Percentiles rank a stretch among this genome's conserved stretches.
Evolutionary conservation across 139 green algal species (phyloP).

Genomic region (Limnomonas spitsbergensis): DNA sequence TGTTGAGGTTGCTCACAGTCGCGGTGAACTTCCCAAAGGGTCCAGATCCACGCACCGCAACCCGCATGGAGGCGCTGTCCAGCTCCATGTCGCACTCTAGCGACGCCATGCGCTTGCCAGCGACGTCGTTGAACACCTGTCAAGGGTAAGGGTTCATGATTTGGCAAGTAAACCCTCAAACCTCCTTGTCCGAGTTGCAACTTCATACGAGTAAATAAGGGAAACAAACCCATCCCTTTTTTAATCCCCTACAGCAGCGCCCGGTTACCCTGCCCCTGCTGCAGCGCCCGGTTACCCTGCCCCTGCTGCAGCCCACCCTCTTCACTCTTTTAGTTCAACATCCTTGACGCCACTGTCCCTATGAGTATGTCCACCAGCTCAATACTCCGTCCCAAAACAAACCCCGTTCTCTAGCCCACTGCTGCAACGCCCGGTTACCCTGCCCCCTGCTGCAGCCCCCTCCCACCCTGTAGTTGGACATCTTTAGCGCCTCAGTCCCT

Average conservation of each 20-base stretch:
- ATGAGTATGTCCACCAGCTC: too few relatives aligned
- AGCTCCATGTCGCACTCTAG: slow-evolving; percentile 38
- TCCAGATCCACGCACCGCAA: slow-evolving; percentile 36
- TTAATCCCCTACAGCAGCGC: too few relatives aligned
- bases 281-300: neutral
- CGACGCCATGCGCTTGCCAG: neutral
- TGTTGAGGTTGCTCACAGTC: slow-evolving; percentile 27
- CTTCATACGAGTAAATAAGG: too few relatives aligned
- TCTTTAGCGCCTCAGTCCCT: slow-evolving; percentile 28
- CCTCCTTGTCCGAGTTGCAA: too few relatives aligned
- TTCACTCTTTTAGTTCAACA: too few relatives aligned
- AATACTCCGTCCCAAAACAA: too few relatives aligned
- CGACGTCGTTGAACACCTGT: slow-evolving; percentile 2
- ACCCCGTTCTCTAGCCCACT: too few relatives aligned
- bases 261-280: neutral
- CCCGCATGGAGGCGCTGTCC: slow-evolving; percentile 36
- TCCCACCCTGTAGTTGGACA: slow-evolving; percentile 29
- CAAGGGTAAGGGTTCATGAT: neutral
- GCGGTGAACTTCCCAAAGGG: slow-evolving; percentile 43
- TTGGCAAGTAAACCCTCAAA: too few relatives aligned
- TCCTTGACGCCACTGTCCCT: too few relatives aligned
- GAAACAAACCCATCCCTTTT: too few relatives aligned
- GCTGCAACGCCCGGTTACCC: neutral
- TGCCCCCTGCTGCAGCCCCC: neutral
- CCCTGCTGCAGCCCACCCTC: too few relatives aligned